These are phyloP conservation scores for Suillus paluster DNA, from an alignment of 768 basidiomycete species.

Conservation along the genomic window DNA sequence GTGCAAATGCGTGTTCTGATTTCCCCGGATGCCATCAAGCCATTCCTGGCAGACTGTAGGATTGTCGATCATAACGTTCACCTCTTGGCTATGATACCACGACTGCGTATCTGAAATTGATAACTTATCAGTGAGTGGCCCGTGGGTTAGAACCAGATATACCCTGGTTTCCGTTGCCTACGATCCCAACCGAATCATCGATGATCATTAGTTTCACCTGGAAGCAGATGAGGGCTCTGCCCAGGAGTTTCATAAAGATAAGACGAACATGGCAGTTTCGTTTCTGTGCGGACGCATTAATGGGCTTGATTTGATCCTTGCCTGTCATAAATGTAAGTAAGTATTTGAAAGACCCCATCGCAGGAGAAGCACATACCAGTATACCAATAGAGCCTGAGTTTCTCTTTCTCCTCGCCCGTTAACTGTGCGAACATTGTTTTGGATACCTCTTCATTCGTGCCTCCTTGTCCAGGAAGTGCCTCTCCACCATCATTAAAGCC, in stretches of 20 bases:
- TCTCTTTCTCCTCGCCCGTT: slow-evolving; percentile 47
- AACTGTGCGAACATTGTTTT: slow-evolving; percentile 59
- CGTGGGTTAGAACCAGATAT: slow-evolving; percentile 9
- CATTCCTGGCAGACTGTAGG: slow-evolving; percentile 56
- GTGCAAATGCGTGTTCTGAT: slow-evolving; percentile 61
- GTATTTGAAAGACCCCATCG: slow-evolving; percentile 2
- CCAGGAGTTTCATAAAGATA: not conserved
- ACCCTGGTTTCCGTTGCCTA: slow-evolving; percentile 75
- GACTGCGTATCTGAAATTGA: slow-evolving; percentile 56
- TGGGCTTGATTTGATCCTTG: slow-evolving; percentile 66
- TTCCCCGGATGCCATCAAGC: slow-evolving; percentile 54
- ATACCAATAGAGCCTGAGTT: slow-evolving; percentile 60
- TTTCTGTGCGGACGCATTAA: slow-evolving; percentile 68
- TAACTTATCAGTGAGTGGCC: not conserved
- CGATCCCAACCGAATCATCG: slow-evolving; percentile 66
- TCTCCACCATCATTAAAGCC: slow-evolving; percentile 63
- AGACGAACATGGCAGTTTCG: slow-evolving; percentile 66
- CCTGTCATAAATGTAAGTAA: slow-evolving; percentile 29
- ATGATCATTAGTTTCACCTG: slow-evolving; percentile 68
- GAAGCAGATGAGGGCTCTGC: slow-evolving; percentile 1
- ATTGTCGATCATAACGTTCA: slow-evolving; percentile 67
- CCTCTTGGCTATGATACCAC: slow-evolving; percentile 76
- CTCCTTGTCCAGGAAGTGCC: slow-evolving; percentile 68
- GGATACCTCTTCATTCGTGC: slow-evolving; percentile 73
- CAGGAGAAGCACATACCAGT: slow-evolving; percentile 31